phyloP scores from a whole-genome alignment of 768 basidiomycete genomes.

The Boletus subcaerulescens region DNA sequence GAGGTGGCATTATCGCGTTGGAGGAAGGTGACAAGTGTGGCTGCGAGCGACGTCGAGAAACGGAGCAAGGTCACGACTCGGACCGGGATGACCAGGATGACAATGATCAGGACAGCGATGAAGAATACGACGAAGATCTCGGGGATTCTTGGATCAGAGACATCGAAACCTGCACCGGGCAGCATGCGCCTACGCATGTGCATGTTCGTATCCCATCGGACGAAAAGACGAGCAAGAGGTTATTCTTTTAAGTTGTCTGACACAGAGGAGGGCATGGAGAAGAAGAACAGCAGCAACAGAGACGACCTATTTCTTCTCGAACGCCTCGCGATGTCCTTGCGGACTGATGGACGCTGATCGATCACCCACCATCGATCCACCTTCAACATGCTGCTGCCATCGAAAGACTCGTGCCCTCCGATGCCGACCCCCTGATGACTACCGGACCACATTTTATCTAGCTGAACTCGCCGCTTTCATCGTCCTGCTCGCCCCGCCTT shows the following conservation, averaged over 20 bases:
- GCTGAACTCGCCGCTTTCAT: not conserved
- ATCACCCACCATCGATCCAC: not conserved
- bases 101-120: conserved; percentile 12
- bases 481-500: not conserved
- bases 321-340: conserved; percentile 12
- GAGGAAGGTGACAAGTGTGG: conserved; percentile 52
- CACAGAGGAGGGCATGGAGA: not conserved
- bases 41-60: conserved; percentile 47
- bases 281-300: not conserved
- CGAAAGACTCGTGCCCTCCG: too few relatives aligned
- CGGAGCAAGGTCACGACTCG: conserved; percentile 29
- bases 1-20: conserved; percentile 57
- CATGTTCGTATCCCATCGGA: conserved; percentile 75
- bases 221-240: conserved; percentile 69
- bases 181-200: conserved; percentile 49
- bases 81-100: conserved; percentile 38
- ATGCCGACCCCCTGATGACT: not conserved
- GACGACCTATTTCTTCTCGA: not conserved
- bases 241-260: conserved; percentile 55
- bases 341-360: conserved; percentile 15
- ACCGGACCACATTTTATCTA: not conserved
- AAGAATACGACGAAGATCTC: conserved; percentile 63
- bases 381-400: too few relatives aligned
- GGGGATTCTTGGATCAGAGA: conserved; percentile 87
- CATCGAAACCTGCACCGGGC: conserved; percentile 64